A percentile compares a stretch with the other conserved stretches of the same genome.
Conservation (phyloP, 2,329 filamentous ascomycete genomes). For the Ophiostoma ulmi region DNA sequence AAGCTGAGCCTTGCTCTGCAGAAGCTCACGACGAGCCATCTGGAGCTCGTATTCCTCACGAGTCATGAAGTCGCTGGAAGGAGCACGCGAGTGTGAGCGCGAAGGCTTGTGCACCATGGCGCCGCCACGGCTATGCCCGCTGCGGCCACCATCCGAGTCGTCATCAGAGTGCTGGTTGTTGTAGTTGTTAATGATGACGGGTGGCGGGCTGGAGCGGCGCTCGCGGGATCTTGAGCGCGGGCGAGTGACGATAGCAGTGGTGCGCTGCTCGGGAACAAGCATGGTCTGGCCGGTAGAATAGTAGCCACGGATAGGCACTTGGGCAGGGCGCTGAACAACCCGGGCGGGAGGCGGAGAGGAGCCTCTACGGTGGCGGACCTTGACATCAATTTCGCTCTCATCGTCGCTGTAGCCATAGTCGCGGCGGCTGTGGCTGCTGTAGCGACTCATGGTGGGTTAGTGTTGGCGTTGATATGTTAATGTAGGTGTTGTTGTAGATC, state of each 20-base stretch:
- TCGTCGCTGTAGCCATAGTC: slow-evolving; percentile 44
- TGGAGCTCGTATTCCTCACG: slow-evolving; percentile 40
- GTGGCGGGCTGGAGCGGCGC: slow-evolving; percentile 43
- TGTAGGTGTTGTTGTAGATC: background rate
- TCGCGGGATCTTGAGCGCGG: slow-evolving; percentile 44
- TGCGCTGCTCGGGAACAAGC: slow-evolving; percentile 44
- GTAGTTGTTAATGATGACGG: slow-evolving; percentile 55
- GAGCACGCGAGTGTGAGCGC: slow-evolving; percentile 28
- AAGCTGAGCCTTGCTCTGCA: background rate
- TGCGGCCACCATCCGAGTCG: slow-evolving; percentile 32
- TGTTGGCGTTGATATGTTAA: background rate
- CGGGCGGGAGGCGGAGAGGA: slow-evolving; percentile 33
- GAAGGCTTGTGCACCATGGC: slow-evolving; percentile 27
- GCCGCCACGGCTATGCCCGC: slow-evolving; percentile 29
- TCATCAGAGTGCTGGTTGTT: slow-evolving; percentile 41
- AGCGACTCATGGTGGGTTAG: slow-evolving; percentile 28
- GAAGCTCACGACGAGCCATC: background rate
- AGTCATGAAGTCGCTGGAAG: slow-evolving; percentile 35
- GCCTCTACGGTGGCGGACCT: slow-evolving; percentile 39
- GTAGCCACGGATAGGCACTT: slow-evolving; percentile 40
- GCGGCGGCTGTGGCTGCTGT: background rate
- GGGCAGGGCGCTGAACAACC: slow-evolving; percentile 7
- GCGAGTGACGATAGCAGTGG: slow-evolving; percentile 40
- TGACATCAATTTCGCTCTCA: slow-evolving; percentile 51
- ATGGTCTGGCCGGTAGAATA: slow-evolving; percentile 36